Evolutionary conservation across 129 eudicot genomes (phyloP), one percentile per base, ranked within the genome.

Genomic region (Tanacetum coccineum): DNA sequence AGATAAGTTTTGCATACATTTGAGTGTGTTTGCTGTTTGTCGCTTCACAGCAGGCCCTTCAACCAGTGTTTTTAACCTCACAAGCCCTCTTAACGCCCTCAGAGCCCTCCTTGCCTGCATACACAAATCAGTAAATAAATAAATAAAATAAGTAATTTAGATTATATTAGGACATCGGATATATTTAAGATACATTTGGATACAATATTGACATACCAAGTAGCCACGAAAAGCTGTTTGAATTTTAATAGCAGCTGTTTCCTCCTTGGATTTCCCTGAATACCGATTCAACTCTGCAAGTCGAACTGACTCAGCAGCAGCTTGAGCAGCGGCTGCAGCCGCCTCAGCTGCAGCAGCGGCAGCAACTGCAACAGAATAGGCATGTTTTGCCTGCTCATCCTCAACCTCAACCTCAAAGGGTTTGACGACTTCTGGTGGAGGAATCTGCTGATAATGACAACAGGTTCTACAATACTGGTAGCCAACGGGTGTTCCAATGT

Each of bases 141-240:
- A 52, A 28, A 30, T 6, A 36, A 36, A 9, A 36, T 36, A 6
- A 32, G 42, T 36, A 54, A 52, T 39, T 11, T 22, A 12, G 19
- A 44, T 36, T 13, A 42, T 60, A 61, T 17, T 30, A 3, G 8
- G 0, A 61, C 66, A 61, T 8, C 54, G 14, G 18, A 3, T 17
- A 13, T 49, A n/a, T 2, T 9, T 49, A 49, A 57, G 62, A 57
- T 57, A 54, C 39, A 64, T 47, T 52, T 32, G 60, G 2, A 50
- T 22, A 32, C 26, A 42, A 68, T 30, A 86, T 21, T 26, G 14
- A 52, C 83, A 66, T 83, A 92, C 98, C 89, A 81, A 68, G 80
- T 85, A 84, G 54, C 96, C 98, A 52, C 96, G 91, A 51, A 92
- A 92, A 12, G 89, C 89, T 3, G 95, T 84, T 79, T 92, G 98